phyloP scores from a whole-genome alignment of 2,329 filamentous ascomycete genomes.

The Xylariaceae sp. region DNA sequence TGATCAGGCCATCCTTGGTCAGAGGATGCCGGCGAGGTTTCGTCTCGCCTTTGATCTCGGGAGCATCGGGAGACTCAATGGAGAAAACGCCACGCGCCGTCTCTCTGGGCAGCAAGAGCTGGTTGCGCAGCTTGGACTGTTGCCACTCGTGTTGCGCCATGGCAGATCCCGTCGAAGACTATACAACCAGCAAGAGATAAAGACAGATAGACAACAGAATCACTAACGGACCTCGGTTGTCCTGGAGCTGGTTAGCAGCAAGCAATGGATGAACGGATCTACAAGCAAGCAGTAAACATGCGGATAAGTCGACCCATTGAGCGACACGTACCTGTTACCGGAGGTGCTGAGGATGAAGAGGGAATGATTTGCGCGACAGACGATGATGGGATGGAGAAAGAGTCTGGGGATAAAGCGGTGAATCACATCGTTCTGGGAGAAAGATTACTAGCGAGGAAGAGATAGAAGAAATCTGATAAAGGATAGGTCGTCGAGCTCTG shows the following conservation, averaged over 20 bases:
- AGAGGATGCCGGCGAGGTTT: constrained; percentile 62
- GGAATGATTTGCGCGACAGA: neutral
- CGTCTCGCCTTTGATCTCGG: constrained; percentile 66
- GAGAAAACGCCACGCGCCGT: constrained; percentile 60
- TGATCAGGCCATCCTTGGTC: constrained; percentile 57
- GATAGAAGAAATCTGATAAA: neutral
- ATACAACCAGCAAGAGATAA: neutral
- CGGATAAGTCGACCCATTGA: neutral
- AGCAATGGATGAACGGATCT: too few relatives aligned
- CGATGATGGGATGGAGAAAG: neutral
- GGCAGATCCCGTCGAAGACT: neutral
- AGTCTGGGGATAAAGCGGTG: too few relatives aligned
- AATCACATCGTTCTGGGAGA: neutral
- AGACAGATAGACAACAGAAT: neutral
- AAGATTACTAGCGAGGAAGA: neutral
- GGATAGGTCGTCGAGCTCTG: neutral
- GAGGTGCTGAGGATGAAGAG: neutral
- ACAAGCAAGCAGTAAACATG: neutral
- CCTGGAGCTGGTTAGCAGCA: neutral
- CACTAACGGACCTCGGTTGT: neutral
- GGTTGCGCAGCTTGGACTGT: constrained; percentile 29
- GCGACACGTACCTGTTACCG: neutral
- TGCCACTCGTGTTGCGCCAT: constrained; percentile 30
- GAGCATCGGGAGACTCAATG: constrained; percentile 59
- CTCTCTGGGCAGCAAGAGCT: constrained; percentile 41